These are phyloP conservation scores for Rhizopus microsporus DNA, from an alignment of 371 early-diverging fungal genomes.

Conservation along the genomic window DNA sequence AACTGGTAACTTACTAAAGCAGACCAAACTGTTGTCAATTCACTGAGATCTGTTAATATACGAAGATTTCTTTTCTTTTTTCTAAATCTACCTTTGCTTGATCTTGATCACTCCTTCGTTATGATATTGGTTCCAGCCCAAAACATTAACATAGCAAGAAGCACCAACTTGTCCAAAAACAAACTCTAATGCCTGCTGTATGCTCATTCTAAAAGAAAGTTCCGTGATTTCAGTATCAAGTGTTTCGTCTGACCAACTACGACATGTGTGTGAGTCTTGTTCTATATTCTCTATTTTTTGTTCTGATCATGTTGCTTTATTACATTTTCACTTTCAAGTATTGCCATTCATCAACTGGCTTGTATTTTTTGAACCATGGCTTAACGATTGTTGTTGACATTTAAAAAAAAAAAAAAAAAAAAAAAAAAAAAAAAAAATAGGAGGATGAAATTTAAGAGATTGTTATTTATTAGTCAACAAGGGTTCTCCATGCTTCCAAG, in stretches of 20 bases:
- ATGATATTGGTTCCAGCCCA: conserved; percentile 42
- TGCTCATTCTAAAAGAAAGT: conserved; percentile 47
- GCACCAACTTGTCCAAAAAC: conserved; percentile 44
- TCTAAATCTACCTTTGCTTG: conserved; percentile 34
- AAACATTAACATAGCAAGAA: conserved; percentile 36
- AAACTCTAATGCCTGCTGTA: conserved; percentile 42
- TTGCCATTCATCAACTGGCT: conserved; percentile 36
- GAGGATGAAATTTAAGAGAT: neutral
- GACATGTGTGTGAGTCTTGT: neutral
- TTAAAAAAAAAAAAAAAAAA: neutral
- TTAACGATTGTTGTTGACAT: conserved; percentile 17
- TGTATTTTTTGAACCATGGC: conserved; percentile 26
- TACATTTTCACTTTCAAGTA: conserved; percentile 47
- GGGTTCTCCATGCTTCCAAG: conserved; percentile 38
- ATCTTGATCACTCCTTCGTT: conserved; percentile 43
- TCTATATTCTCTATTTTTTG: conserved; percentile 1
- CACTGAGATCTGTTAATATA: conserved; percentile 21
- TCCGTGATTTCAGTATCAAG: conserved; percentile 33
- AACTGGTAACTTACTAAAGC: conserved; percentile 41
- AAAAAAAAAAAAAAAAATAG: neutral
- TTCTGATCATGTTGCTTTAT: conserved; percentile 1
- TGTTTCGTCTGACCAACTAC: conserved; percentile 41
- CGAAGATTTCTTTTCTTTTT: neutral
- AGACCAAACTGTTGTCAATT: conserved; percentile 42
- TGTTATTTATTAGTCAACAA: conserved; percentile 10